Conservation (phyloP, 2,329 filamentous ascomycete species). For the Falciphora oryzae region DNA sequence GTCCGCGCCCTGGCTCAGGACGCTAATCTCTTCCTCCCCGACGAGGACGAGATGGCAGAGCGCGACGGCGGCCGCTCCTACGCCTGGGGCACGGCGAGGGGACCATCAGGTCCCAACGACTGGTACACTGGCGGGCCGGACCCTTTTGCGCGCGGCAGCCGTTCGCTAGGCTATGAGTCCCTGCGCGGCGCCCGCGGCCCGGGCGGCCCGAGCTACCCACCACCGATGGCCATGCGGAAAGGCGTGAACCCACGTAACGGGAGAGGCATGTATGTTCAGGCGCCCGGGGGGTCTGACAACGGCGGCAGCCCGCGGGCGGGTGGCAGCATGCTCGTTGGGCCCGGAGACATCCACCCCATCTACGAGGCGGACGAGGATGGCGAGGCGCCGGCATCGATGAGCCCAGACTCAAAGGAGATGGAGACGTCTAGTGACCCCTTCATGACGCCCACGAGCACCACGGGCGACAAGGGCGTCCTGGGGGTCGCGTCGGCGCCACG, state of each 20-base stretch:
- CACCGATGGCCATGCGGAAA: slow-evolving; percentile 7
- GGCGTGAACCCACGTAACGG: background rate
- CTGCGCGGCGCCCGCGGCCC: slow-evolving; percentile 29
- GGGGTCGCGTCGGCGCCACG: slow-evolving; percentile 10
- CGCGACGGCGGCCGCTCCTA: slow-evolving; percentile 26
- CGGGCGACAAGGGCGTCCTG: slow-evolving; percentile 12
- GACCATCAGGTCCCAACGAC: slow-evolving; percentile 15
- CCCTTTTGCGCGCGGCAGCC: slow-evolving; percentile 33
- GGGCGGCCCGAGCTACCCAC: slow-evolving; percentile 16
- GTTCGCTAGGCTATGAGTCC: slow-evolving; percentile 45
- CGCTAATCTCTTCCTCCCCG: slow-evolving; percentile 36
- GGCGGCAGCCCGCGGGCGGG: background rate
- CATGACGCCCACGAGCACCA: slow-evolving; percentile 33
- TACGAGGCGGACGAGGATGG: slow-evolving; percentile 54
- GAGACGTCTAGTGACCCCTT: slow-evolving; percentile 44
- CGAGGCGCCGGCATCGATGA: slow-evolving; percentile 17
- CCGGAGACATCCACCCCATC: slow-evolving; percentile 50
- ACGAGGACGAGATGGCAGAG: slow-evolving; percentile 41
- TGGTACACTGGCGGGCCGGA: slow-evolving; percentile 44
- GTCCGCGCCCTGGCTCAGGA: slow-evolving; percentile 46
- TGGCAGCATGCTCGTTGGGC: slow-evolving; percentile 7
- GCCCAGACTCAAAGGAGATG: slow-evolving; percentile 23
- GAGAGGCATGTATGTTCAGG: slow-evolving; percentile 14
- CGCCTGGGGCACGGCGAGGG: slow-evolving; percentile 22
- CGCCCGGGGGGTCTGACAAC: slow-evolving; percentile 4